phyloP scores from a whole-genome alignment of 148 eudicot genomes.

The Dianthus caryophyllus region DNA sequence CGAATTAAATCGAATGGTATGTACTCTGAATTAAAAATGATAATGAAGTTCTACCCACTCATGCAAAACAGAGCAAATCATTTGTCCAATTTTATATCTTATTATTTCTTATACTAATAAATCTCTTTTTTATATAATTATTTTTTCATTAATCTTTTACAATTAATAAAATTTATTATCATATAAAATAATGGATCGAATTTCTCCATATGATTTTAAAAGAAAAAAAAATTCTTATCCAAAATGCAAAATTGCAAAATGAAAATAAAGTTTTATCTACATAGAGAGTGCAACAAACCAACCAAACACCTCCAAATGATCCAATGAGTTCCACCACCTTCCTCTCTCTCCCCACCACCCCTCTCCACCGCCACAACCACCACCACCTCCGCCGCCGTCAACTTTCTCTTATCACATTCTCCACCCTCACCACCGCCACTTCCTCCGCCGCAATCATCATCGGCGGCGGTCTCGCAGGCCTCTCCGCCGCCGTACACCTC shows the following conservation, averaged over 20 bases:
- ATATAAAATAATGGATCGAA: no score
- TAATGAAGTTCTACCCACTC: no score
- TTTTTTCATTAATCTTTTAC: no score
- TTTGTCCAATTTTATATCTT: no score
- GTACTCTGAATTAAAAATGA: no score
- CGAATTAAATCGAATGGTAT: no score
- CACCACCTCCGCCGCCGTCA: conserved; percentile 16
- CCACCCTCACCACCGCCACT: conserved; percentile 26
- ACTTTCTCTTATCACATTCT: conserved; percentile 21
- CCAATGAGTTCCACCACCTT: conserved; percentile 7
- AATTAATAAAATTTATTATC: no score
- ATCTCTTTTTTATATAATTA: no score
- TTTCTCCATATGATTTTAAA: no score
- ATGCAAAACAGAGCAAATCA: no score
- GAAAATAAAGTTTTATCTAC: neutral
- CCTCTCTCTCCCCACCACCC: conserved; percentile 17
- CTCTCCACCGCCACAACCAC: conserved; percentile 10
- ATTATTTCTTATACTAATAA: no score
- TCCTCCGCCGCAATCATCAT: conserved; percentile 40
- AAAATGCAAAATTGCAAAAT: neutral
- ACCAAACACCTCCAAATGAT: neutral
- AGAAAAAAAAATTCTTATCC: no score
- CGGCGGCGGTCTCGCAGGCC: conserved; percentile 90
- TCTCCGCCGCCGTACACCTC: conserved; percentile 74
- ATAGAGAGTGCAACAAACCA: neutral